Evolutionary conservation across 2,329 filamentous ascomycete species (phyloP).

Genomic region (Talaromyces pinophilus): DNA sequence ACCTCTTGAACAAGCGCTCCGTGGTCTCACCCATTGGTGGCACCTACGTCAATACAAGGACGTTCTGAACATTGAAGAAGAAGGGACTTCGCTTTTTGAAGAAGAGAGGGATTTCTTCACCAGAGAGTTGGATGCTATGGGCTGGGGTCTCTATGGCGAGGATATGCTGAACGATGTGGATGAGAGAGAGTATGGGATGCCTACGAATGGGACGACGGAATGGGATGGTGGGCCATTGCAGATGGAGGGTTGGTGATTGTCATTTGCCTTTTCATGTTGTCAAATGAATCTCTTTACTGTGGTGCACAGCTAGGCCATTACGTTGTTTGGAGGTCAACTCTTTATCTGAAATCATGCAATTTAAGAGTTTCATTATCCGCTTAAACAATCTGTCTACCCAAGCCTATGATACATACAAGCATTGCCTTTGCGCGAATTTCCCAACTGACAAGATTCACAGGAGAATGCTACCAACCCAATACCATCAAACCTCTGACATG

Average conservation of each 20-base stretch:
- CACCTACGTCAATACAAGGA: conserved; percentile 82
- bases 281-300: background rate
- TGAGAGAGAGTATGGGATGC: conserved; percentile 31
- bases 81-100: conserved; percentile 58
- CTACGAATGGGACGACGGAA: conserved; percentile 35
- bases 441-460: background rate
- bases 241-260: conserved; percentile 37
- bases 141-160: conserved; percentile 47
- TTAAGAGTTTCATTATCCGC: background rate
- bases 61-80: conserved; percentile 59
- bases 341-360: background rate
- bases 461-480: background rate
- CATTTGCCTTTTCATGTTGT: background rate
- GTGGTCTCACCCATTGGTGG: conserved; percentile 91
- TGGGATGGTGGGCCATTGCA: conserved; percentile 41
- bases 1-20: conserved; percentile 84
- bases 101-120: conserved; percentile 80
- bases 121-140: conserved; percentile 73
- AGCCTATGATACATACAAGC: background rate
- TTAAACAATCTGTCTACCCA: background rate
- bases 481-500: background rate
- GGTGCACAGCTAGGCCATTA: background rate
- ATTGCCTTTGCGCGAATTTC: background rate
- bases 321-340: background rate
- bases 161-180: conserved; percentile 36